Base-by-base conservation (phyloP, 192 early-diverging fungal genomes). In the Coemansia sp. region DNA sequence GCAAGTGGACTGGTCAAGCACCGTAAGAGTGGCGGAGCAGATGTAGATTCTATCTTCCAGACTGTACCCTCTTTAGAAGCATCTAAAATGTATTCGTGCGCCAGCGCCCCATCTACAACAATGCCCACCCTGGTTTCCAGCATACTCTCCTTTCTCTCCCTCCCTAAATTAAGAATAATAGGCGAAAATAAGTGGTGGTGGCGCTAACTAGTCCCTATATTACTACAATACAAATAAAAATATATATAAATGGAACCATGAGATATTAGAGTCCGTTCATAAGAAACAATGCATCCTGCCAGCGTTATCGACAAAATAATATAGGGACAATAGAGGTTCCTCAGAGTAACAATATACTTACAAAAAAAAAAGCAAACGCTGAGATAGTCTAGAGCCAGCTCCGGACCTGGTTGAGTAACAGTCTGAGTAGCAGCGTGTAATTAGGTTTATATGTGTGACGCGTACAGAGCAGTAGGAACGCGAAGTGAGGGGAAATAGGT, bases 31-130 rank as follows among this genome's bases (percentile, higher is more conserved):
- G 69, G 69, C 40, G 60, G 61, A 7, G 56, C 27, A 15, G 43
- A 32, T 35, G 56, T 22, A 15, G 43, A 32, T 35, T 44, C 58
- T 53, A 75, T 24, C 12, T 29, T 60, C 74, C 74, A 75, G 12
- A 47, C 41, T 4, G 9, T 56, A 40, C 39, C 39, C 41, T 62
- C 37, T 3, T 43, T 37, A 0, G 22, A 52, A 2, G 52, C 18
- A 24, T 24, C 22, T 6, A 64, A 35, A 27, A 35, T 70, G 47
- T 71, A 76, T 37, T 67, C 64, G 64, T 76, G 64, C 37, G 56
- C 50, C 43, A 60, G 69, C 61, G 39, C 60, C 12, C 65, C 65
- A 34, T 44, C 63, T 30, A 67, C 59, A 37, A 75, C 43, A 27
- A 66, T 61, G 12, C 58, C 58, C 32, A 56, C 53, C 53, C 53